Evolutionary conservation across 192 early-diverging fungal species (phyloP).

Genomic region (Haplosporangium gracile): DNA sequence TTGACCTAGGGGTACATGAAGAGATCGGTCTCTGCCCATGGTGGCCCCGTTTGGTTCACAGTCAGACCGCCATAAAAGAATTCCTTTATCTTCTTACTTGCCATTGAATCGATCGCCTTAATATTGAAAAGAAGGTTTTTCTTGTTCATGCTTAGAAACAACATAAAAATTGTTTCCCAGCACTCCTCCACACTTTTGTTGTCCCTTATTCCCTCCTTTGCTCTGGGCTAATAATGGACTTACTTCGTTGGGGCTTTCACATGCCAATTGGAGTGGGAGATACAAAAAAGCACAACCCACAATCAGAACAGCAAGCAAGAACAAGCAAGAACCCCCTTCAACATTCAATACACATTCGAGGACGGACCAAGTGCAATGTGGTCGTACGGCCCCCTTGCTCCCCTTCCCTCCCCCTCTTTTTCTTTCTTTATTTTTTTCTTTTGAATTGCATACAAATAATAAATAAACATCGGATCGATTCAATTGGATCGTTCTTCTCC

Average conservation of each 20-base stretch:
- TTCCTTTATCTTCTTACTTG: not conserved
- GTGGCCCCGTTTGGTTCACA: not conserved
- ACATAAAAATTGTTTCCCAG: constrained; percentile 25
- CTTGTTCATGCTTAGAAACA: constrained; percentile 7
- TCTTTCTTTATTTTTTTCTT: not conserved
- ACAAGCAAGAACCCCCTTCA: not conserved
- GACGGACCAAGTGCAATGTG: constrained; percentile 29
- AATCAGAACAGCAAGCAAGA: not conserved
- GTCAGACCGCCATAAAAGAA: not conserved
- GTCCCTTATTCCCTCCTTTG: not conserved
- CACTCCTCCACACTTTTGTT: constrained; percentile 41
- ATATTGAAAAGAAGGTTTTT: not conserved
- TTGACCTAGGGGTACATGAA: not conserved
- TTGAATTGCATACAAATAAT: not conserved
- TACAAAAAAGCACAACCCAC: not conserved
- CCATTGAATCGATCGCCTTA: constrained; percentile 2
- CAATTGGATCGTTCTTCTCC: constrained; percentile 9
- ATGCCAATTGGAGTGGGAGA: constrained; percentile 15
- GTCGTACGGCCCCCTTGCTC: not conserved
- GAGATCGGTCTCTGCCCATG: constrained; percentile 6
- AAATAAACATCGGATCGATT: constrained; percentile 4
- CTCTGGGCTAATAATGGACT: not conserved
- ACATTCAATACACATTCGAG: not conserved
- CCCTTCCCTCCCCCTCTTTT: not conserved
- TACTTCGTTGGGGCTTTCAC: constrained; percentile 20